A percentile compares a stretch with the other conserved stretches of the same genome.
phyloP scores from a whole-genome alignment of 1,284 basidiomycete genomes.

The Mycena sp. region DNA sequence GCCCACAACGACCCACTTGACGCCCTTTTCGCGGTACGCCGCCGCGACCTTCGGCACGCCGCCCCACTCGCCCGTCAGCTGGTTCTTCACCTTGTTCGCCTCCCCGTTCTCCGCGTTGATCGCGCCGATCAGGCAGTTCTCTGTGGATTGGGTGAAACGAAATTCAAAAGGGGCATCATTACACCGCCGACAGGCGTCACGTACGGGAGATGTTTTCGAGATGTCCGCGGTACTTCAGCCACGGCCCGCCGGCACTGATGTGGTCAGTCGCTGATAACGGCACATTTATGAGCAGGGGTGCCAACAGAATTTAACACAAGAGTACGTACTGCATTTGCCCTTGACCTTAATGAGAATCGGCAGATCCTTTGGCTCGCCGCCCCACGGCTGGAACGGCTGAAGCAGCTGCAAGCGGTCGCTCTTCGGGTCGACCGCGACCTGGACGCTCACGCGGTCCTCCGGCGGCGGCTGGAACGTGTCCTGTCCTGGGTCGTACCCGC shows the following conservation, averaged over 20 bases:
- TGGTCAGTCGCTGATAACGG: constrained; percentile 74
- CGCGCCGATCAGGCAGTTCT: constrained; percentile 97
- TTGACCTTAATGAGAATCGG: constrained; percentile 97
- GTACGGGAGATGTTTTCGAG: constrained; percentile 96
- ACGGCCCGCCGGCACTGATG: constrained; percentile 96
- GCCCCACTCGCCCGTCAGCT: constrained; percentile 88
- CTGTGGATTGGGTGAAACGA: constrained; percentile 44
- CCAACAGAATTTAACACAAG: background rate
- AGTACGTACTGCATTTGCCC: constrained; percentile 93
- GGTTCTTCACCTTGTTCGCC: constrained; percentile 96
- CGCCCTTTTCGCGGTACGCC: constrained; percentile 88
- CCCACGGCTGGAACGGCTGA: constrained; percentile 91
- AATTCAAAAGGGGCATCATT: background rate
- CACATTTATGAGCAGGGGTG: constrained; percentile 3
- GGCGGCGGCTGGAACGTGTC: constrained; percentile 98
- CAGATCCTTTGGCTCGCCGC: constrained; percentile 91
- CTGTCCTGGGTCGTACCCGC: constrained; percentile 96
- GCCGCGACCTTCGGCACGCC: constrained; percentile 88
- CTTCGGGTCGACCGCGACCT: constrained; percentile 89
- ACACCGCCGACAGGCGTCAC: constrained; percentile 36
- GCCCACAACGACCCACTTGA: constrained; percentile 96
- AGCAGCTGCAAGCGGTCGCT: constrained; percentile 97
- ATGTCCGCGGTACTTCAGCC: constrained; percentile 99
- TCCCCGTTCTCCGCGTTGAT: constrained; percentile 96
- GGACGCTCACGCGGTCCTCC: constrained; percentile 81